Base-by-base conservation (phyloP, 2,329 filamentous ascomycete genomes). In the Verticillium tricorpus region DNA sequence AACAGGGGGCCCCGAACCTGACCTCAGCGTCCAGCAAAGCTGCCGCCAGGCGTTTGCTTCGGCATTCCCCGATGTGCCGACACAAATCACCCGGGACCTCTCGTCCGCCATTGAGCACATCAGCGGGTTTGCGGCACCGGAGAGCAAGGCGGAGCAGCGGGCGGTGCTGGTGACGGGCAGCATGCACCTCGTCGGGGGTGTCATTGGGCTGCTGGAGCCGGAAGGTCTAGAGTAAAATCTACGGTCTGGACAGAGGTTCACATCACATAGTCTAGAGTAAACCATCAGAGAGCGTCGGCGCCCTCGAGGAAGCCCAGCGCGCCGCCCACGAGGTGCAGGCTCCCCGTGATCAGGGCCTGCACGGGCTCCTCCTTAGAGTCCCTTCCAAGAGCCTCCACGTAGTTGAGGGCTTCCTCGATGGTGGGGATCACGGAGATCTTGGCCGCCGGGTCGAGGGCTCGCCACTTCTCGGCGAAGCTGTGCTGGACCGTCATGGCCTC, bases 121-220 rank as follows among this genome's bases (percentile, higher is more conserved):
- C 6, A 39, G 25, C n/a, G 58, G n/a, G 22, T 54, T 59, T 15
- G 45, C 28, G 14, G 14, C 58, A 35, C 32, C 40, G n/a, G 17
- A 32, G 5, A 5, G 19, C 17, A 60, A 73, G 74, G 69, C 64
- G 45, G 67, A 72, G 2, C 80, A 80, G 58, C 79, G 86, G 17
- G 85, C 87, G 72, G 85, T 89, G 0, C 77, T 97, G 60, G 88
- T 92, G 11, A 96, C 93, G 15, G 93, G 93, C 2, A 96, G 92
- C 72, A 77, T 96, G 70, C 90, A 96, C 79, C 81, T 97, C 45
- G 92, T 93, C 1, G 92, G 93, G 8, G 91, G 90, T 12, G 79
- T 93, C 56, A 78, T 96, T 59, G 88, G 90, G 72, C 87, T 90
- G 1, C 74, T 96, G 62, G 91, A 81, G 68, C 78, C 79, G 9